Percentiles rank a stretch among this genome's conserved stretches.
These are phyloP conservation scores for Acmispon strigosus DNA, from an alignment of 306 rosid genomes.

Conservation along the genomic window DNA sequence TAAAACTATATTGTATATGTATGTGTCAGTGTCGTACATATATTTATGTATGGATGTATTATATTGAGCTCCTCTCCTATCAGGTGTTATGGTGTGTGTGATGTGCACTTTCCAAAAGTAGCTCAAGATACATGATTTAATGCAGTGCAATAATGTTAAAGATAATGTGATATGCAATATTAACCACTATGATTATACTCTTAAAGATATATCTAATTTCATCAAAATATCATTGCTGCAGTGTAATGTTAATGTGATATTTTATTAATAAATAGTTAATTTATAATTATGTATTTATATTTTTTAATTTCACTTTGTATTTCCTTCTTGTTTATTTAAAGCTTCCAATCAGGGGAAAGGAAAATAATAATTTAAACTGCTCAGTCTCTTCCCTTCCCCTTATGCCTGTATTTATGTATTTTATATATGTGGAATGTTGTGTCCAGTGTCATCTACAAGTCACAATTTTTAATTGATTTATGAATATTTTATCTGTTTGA, in stretches of 20 bases:
- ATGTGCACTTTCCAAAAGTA: not conserved
- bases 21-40: too few relatives aligned
- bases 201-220: not conserved
- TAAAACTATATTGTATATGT: not conserved
- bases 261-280: not conserved
- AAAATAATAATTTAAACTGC: not conserved
- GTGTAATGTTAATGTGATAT: not conserved
- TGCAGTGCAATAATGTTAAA: not conserved
- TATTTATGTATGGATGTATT: too few relatives aligned
- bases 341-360: not conserved
- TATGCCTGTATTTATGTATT: not conserved
- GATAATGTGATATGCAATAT: not conserved
- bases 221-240: not conserved
- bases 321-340: not conserved
- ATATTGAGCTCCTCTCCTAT: too few relatives aligned
- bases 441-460: not conserved
- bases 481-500: not conserved
- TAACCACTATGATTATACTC: not conserved
- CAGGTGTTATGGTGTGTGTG: not conserved
- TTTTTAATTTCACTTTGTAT: not conserved
- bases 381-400: not conserved
- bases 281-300: not conserved
- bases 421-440: not conserved
- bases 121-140: not conserved
- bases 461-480: not conserved